Evolutionary conservation across 2,329 filamentous ascomycete species (phyloP).

Genomic region (Diaporthe destruens): DNA sequence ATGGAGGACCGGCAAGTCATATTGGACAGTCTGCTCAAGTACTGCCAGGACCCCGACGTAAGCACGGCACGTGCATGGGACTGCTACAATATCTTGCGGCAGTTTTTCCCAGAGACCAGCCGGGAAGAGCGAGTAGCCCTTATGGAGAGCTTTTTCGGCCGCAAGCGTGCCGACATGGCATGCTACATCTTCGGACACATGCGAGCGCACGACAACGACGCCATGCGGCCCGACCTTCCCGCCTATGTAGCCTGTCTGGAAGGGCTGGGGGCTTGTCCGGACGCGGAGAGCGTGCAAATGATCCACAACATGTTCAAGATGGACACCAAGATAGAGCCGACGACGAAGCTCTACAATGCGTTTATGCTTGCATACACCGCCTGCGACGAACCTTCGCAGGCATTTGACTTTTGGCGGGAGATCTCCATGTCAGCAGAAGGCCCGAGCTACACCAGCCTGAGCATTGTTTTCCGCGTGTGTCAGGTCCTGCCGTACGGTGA

Average conservation of each 20-base stretch:
- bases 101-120: constrained; percentile 76
- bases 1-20: constrained; percentile 76
- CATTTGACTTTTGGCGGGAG: constrained; percentile 85
- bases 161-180: constrained; percentile 85
- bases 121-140: constrained; percentile 74
- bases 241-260: constrained; percentile 85
- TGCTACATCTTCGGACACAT: constrained; percentile 91
- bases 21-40: constrained; percentile 74
- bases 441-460: constrained; percentile 83
- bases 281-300: constrained; percentile 75
- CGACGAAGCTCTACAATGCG: constrained; percentile 82
- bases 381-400: constrained; percentile 74
- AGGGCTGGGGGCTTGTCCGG: constrained; percentile 74
- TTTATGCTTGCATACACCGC: constrained; percentile 88
- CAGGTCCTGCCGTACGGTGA: constrained; percentile 72
- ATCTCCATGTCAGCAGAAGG: constrained; percentile 89
- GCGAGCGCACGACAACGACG: constrained; percentile 77
- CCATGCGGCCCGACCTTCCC: constrained; percentile 75
- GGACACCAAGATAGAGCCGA: constrained; percentile 82
- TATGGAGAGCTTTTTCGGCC: constrained; percentile 86
- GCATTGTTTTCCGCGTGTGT: constrained; percentile 84
- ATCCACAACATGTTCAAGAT: constrained; percentile 96
- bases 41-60: constrained; percentile 73
- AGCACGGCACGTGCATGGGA: constrained; percentile 75
- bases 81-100: constrained; percentile 73